Evolutionary conservation across 1,284 basidiomycete genomes (phyloP), one percentile per base, ranked within the genome.

Genomic region (Microstroma glucosiphilum): DNA sequence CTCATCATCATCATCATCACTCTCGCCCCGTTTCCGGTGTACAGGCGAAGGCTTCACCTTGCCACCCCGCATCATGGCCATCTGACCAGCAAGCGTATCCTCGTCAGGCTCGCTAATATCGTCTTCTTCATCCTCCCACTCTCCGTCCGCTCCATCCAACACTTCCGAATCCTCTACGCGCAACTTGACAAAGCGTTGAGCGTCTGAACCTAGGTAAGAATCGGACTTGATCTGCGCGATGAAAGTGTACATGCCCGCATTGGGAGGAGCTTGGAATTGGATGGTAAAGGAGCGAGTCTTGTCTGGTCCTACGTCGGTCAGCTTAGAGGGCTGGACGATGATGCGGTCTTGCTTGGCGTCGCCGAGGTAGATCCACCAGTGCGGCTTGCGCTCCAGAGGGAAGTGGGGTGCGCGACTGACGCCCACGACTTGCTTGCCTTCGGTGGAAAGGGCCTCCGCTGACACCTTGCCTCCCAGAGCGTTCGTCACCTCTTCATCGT

Each of bases 51-150:
- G 67, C 84, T 92, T 94, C 60, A 97, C 92, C 43, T 86, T 80
- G 15, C 88, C 89, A 6, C 96, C 96, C 59, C 91, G 87, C 91
- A 99, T 94, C 57, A 88, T 85, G 1, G 94, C 93, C 92, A 98
- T 96, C 83, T 99, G 96, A 2, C 96, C 96, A 2, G 93, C 96
- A 55, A 98, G 82, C 49, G 64, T 68, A 53, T 78, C 77, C 60
- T 79, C 77, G 41, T 79, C 77, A 0, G 77, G 76, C 37, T 79
- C 77, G 21, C 69, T 71, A 51, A 79, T 79, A n/a, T 79, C 73
- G 57, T 79, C 76, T 59, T 80, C 75, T 41, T 21, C 13, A 53
- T 53, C 61, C 11, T 23, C 46, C 4, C 11, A n/a, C 13, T 69
- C 61, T 12, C 56, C 67, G 9, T 49, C 58, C 12, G 43, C 57